Conservation (phyloP, 164 flowering plant species). For the Vitis riparia region DNA sequence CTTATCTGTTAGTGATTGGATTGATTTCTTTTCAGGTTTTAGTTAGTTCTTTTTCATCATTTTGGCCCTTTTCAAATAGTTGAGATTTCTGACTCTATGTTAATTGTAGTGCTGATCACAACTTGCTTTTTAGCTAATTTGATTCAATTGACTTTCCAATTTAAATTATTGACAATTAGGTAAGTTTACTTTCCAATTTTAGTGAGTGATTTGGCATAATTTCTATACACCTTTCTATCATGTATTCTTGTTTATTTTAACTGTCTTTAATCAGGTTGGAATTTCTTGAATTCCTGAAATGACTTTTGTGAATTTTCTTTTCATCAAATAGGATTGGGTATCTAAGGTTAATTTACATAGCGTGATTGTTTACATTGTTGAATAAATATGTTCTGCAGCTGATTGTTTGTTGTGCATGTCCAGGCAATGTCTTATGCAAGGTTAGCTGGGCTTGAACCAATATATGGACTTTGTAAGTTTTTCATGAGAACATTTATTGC, state of each 20-base stretch:
- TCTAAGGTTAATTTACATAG: not conserved
- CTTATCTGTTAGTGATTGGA: not conserved
- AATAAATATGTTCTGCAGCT: not conserved
- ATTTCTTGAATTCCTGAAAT: not conserved
- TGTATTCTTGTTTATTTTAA: not conserved
- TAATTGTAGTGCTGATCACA: not conserved
- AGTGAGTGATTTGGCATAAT: not conserved
- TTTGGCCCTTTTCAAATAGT: not conserved
- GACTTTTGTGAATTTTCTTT: not conserved
- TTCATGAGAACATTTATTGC: not conserved
- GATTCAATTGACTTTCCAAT: not conserved
- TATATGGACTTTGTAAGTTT: constrained; percentile 96
- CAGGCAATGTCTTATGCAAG: constrained; percentile 99
- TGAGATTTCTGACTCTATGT: not conserved
- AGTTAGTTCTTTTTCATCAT: not conserved
- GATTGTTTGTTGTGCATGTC: constrained; percentile 27
- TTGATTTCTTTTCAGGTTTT: not conserved
- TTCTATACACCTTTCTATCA: not conserved
- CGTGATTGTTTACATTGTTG: not conserved
- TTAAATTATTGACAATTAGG: not conserved
- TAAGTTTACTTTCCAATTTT: not conserved
- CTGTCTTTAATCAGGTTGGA: not conserved
- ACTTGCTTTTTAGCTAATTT: not conserved
- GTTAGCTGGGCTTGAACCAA: constrained; percentile 91
- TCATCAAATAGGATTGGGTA: not conserved